These are phyloP conservation scores for Adansonia gregorii DNA, from an alignment of 441 rosid species.

Conservation along the genomic window DNA sequence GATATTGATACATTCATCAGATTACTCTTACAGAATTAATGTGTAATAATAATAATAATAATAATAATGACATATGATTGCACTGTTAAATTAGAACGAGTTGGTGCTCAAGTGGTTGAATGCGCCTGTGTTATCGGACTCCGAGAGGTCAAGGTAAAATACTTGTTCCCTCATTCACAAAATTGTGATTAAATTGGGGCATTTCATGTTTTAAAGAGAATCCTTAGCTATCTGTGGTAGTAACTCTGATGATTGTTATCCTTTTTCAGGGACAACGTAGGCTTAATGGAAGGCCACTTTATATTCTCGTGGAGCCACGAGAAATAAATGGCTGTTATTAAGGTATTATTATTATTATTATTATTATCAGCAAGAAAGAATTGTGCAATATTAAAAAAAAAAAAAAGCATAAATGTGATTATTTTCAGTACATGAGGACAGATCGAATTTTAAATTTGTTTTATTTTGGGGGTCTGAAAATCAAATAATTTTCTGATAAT, in stretches of 20 bases:
- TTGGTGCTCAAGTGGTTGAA: conserved; percentile 83
- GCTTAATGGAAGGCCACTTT: conserved; percentile 91
- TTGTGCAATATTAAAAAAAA: too few relatives aligned
- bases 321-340: conserved; percentile 49
- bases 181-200: not conserved
- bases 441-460: too few relatives aligned
- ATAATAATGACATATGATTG: not conserved
- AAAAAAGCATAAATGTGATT: too few relatives aligned
- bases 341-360: conserved; percentile 29
- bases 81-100: conserved; percentile 58
- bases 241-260: not conserved
- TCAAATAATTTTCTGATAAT: too few relatives aligned
- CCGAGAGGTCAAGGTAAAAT: conserved; percentile 77
- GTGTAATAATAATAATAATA: not conserved
- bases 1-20: not conserved
- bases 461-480: too few relatives aligned
- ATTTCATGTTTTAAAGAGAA: not conserved
- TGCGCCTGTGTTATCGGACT: conserved; percentile 94
- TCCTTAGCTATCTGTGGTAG: not conserved
- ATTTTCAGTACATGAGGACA: too few relatives aligned
- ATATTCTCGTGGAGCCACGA: conserved; percentile 91
- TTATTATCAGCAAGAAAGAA: too few relatives aligned
- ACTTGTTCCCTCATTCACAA: not conserved
- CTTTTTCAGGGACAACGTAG: conserved; percentile 65
- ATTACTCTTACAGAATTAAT: not conserved